A percentile compares a stretch with the other conserved stretches of the same genome.
These are phyloP conservation scores for Brassica juncea DNA, from an alignment of 345 rosid species.

Conservation along the genomic window DNA sequence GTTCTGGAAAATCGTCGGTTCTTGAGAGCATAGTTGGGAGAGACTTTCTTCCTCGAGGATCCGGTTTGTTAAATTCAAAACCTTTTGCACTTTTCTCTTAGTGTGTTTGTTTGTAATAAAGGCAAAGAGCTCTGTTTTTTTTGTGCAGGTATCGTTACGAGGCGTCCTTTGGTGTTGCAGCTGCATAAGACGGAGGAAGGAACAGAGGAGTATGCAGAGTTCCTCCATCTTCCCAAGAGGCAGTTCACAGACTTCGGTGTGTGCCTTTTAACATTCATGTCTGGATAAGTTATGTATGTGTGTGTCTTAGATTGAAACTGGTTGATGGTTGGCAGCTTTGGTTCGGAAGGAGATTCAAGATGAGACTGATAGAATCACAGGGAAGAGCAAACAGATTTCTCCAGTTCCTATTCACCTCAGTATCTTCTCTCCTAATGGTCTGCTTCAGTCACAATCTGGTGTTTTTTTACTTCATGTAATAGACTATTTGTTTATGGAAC, in stretches of 20 bases:
- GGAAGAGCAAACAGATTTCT: slow-evolving; percentile 85
- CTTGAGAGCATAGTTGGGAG: slow-evolving; percentile 95
- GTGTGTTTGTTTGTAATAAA: background rate
- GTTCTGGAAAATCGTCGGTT: slow-evolving; percentile 98
- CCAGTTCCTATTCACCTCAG: slow-evolving; percentile 94
- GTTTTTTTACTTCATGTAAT: background rate
- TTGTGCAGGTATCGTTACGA: slow-evolving; percentile 76
- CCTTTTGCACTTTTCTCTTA: background rate
- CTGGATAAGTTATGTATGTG: background rate
- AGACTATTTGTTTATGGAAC: background rate
- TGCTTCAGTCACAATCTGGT: background rate
- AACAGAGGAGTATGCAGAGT: slow-evolving; percentile 79
- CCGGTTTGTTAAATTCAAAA: slow-evolving; percentile 50
- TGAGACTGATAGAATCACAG: slow-evolving; percentile 90
- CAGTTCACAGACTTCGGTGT: slow-evolving; percentile 71
- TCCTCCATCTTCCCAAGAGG: slow-evolving; percentile 74
- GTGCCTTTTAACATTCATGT: background rate
- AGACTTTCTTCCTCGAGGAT: slow-evolving; percentile 98
- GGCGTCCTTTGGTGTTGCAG: slow-evolving; percentile 91
- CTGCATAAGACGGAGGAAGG: slow-evolving; percentile 80
- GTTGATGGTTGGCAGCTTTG: slow-evolving; percentile 50
- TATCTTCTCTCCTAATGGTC: slow-evolving; percentile 88
- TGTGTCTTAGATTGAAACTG: background rate
- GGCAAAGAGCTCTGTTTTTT: background rate
- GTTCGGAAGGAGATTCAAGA: slow-evolving; percentile 91